Conservation (phyloP, 352 stramenopile species). For the Globisporangium nagaii region DNA sequence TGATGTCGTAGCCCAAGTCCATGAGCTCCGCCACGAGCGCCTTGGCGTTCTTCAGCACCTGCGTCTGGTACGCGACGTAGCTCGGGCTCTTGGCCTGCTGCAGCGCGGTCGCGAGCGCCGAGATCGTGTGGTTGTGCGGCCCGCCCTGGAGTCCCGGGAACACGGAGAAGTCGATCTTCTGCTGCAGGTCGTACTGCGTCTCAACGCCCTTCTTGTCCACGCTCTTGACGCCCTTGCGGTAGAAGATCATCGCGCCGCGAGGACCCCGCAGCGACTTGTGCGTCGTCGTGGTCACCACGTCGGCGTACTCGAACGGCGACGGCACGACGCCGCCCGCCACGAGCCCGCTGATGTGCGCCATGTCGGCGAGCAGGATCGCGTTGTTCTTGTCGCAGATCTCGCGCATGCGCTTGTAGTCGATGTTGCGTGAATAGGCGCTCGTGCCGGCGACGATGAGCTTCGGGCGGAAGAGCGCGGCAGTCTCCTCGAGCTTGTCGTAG, state of each 20-base stretch:
- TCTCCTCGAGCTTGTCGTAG: conserved; percentile 97
- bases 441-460: conserved; percentile 99
- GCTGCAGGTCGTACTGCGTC: conserved; percentile 93
- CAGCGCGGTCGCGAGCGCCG: conserved; percentile 96
- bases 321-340: conserved; percentile 95
- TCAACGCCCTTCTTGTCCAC: conserved; percentile 96
- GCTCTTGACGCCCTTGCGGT: conserved; percentile 92
- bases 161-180: conserved; percentile 99
- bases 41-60: conserved; percentile 91
- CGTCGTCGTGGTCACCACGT: conserved; percentile 99
- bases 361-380: conserved; percentile 97
- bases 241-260: conserved; percentile 99
- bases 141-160: conserved; percentile 99
- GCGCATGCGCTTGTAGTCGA: conserved; percentile 99
- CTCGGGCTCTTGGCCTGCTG: conserved; percentile 93
- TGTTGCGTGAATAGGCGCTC: conserved; percentile 97
- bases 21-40: conserved; percentile 88
- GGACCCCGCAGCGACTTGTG: conserved; percentile 99
- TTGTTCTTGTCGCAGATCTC: conserved; percentile 93
- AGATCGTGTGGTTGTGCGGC: conserved; percentile 99
- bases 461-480: conserved; percentile 90
- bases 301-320: conserved; percentile 96
- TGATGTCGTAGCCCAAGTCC: conserved; percentile 92
- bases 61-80: conserved; percentile 98
- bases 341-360: conserved; percentile 99